A percentile compares a stretch with the other conserved stretches of the same genome.
Conservation (phyloP, 1,284 basidiomycete species). For the Clitocybe nebularis region DNA sequence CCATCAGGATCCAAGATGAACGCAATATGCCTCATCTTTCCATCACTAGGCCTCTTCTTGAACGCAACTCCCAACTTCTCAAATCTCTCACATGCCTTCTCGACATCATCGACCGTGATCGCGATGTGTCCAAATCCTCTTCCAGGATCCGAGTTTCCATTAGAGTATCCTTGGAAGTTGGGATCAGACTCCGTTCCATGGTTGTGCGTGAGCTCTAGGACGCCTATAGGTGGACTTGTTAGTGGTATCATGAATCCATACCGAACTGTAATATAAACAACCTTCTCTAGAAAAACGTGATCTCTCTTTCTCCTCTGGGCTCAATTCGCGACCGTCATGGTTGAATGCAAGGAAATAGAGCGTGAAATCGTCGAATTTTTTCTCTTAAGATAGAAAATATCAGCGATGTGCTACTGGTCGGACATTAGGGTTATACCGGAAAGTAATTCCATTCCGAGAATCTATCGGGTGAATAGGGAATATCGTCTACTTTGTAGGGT, state of each 20-base stretch:
- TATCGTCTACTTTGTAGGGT: constrained; percentile 7
- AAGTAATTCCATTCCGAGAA: constrained; percentile 86
- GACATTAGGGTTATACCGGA: constrained; percentile 36
- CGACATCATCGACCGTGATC: constrained; percentile 79
- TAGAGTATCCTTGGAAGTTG: constrained; percentile 75
- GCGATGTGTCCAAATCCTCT: constrained; percentile 84
- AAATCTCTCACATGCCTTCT: constrained; percentile 82
- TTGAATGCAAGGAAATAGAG: constrained; percentile 83
- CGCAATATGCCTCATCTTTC: constrained; percentile 83
- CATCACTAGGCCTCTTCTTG: constrained; percentile 86
- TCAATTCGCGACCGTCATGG: constrained; percentile 44
- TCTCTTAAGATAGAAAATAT: constrained; percentile 32
- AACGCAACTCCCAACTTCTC: constrained; percentile 83
- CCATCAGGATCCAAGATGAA: constrained; percentile 89
- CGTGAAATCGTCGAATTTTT: constrained; percentile 58
- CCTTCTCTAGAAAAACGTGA: constrained; percentile 63
- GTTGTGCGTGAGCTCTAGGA: constrained; percentile 88
- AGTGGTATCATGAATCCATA: background rate
- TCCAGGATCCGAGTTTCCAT: constrained; percentile 79
- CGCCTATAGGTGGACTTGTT: constrained; percentile 35
- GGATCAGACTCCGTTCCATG: constrained; percentile 84
- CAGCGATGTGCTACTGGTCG: constrained; percentile 8
- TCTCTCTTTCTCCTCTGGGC: constrained; percentile 43
- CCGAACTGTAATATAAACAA: too few relatives aligned
- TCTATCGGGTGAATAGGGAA: constrained; percentile 28